A percentile compares a stretch with the other conserved stretches of the same genome.
Conservation (phyloP, 805 yeast species). For the Metschnikowia continentalis region DNA sequence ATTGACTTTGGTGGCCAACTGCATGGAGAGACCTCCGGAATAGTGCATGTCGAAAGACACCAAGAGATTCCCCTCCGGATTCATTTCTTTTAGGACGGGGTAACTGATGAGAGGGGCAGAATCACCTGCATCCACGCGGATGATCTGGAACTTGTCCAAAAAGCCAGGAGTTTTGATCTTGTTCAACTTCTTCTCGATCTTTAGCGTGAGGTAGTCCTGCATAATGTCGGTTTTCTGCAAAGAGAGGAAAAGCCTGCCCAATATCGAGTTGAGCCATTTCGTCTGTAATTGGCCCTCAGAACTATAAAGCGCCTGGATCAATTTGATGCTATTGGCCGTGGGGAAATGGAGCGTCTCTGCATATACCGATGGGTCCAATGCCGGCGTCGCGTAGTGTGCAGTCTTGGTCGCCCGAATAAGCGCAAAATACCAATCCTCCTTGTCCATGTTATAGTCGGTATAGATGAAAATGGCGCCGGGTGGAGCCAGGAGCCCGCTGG, state of each 20-base stretch:
- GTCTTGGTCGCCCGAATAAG: conserved; percentile 71
- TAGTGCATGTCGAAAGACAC: conserved; percentile 62
- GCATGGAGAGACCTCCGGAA: conserved; percentile 70
- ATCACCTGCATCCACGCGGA: conserved; percentile 67
- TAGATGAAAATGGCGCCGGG: conserved; percentile 55
- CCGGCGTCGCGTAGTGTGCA: conserved; percentile 13
- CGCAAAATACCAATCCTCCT: conserved; percentile 92
- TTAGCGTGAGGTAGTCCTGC: conserved; percentile 52
- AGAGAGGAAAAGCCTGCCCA: conserved; percentile 79
- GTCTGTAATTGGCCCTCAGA: conserved; percentile 80
- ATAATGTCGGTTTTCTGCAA: conserved; percentile 68
- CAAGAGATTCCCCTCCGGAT: conserved; percentile 75
- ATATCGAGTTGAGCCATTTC: conserved; percentile 84
- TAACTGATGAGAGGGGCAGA: conserved; percentile 76
- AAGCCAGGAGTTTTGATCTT: conserved; percentile 86
- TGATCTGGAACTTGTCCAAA: conserved; percentile 75
- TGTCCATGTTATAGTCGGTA: conserved; percentile 71
- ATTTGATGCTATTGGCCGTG: conserved; percentile 64
- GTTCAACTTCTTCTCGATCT: conserved; percentile 65
- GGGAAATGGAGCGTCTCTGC: conserved; percentile 73
- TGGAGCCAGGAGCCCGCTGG: conserved; percentile 26
- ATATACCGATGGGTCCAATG: conserved; percentile 46
- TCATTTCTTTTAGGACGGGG: conserved; percentile 63
- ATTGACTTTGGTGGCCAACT: conserved; percentile 75
- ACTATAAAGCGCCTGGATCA: conserved; percentile 75